Percentiles rank a stretch among this genome's conserved stretches.
Conservation (phyloP, 2,329 filamentous ascomycete genomes). For the Epicoccum sorghinum region DNA sequence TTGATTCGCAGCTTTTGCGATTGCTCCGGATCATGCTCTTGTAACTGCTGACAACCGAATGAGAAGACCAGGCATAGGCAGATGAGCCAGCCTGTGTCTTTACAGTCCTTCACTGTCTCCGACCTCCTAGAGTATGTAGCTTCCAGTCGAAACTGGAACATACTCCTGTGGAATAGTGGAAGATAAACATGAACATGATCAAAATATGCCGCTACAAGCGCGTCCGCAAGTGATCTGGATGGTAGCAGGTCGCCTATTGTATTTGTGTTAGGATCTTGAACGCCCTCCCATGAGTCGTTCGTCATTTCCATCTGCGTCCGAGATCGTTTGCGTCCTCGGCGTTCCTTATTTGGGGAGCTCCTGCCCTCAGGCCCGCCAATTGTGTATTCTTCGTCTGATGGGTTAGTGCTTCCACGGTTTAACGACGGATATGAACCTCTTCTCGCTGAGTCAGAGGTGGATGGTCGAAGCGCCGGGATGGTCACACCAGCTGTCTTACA, state of each 20-base stretch:
- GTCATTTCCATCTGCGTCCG: slow-evolving; percentile 24
- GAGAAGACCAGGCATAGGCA: slow-evolving; percentile 51
- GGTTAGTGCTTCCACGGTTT: slow-evolving; percentile 21
- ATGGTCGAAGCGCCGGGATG: slow-evolving; percentile 10
- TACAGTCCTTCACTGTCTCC: slow-evolving; percentile 32
- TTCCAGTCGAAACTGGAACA: slow-evolving; percentile 50
- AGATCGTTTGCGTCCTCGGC: slow-evolving; percentile 25
- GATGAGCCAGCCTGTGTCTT: slow-evolving; percentile 52
- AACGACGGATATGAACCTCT: slow-evolving; percentile 11
- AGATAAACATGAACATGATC: slow-evolving; percentile 46
- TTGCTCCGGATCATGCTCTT: slow-evolving; percentile 37
- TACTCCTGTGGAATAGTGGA: slow-evolving; percentile 49
- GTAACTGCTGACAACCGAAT: slow-evolving; percentile 50
- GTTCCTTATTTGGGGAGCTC: slow-evolving; percentile 7
- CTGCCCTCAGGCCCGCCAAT: slow-evolving; percentile 3
- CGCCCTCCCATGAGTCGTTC: slow-evolving; percentile 17
- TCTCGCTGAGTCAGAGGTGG: slow-evolving; percentile 12
- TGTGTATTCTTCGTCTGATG: slow-evolving; percentile 29
- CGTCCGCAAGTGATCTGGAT: slow-evolving; percentile 44
- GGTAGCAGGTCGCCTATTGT: slow-evolving; percentile 42
- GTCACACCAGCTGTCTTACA: slow-evolving; percentile 26
- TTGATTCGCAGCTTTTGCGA: slow-evolving; percentile 27
- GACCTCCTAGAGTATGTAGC: slow-evolving; percentile 43
- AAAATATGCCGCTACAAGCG: slow-evolving; percentile 50
- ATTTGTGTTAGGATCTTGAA: slow-evolving; percentile 3